These are phyloP conservation scores for Ustilago crameri DNA, from an alignment of 1,284 basidiomycete genomes.

Conservation along the genomic window DNA sequence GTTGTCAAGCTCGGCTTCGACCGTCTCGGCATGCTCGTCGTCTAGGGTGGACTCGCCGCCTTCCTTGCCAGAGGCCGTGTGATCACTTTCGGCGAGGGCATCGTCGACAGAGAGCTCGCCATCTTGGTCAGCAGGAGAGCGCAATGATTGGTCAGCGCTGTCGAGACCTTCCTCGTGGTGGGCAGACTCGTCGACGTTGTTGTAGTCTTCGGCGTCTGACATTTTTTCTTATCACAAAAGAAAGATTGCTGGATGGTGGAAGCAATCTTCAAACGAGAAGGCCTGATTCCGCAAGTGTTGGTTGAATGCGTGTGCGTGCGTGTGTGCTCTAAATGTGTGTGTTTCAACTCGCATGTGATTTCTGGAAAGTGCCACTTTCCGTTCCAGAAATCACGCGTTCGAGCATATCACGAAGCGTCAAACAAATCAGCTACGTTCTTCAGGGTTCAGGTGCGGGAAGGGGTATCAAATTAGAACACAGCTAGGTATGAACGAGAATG, in stretches of 20 bases:
- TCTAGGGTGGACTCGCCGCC: conserved; percentile 20
- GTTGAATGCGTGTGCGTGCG: conserved; percentile 7
- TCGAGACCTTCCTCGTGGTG: conserved; percentile 11
- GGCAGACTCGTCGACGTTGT: conserved; percentile 5
- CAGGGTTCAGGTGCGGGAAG: too few species aligned
- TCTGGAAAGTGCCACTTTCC: conserved; percentile 39
- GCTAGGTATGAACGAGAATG: too few species aligned
- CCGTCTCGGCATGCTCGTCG: conserved; percentile 11
- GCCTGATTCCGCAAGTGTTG: not conserved
- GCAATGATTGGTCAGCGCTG: conserved; percentile 11
- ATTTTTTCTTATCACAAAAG: conserved; percentile 1
- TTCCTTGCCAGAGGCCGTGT: conserved; percentile 42
- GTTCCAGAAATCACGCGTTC: not conserved
- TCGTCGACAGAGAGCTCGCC: conserved; percentile 24
- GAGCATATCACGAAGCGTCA: not conserved
- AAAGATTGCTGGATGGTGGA: not conserved
- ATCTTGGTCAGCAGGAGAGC: conserved; percentile 2
- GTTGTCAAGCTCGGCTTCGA: conserved; percentile 6
- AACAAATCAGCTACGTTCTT: too few species aligned
- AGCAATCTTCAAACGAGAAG: not conserved
- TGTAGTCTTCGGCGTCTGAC: conserved; percentile 21
- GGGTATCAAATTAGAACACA: too few species aligned
- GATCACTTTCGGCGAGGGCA: conserved; percentile 25
- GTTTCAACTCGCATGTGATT: conserved; percentile 33
- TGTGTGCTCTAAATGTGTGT: conserved; percentile 14